Base-by-base conservation (phyloP, 495 filamentous ascomycete genomes). In the Aspergillus campestris region DNA sequence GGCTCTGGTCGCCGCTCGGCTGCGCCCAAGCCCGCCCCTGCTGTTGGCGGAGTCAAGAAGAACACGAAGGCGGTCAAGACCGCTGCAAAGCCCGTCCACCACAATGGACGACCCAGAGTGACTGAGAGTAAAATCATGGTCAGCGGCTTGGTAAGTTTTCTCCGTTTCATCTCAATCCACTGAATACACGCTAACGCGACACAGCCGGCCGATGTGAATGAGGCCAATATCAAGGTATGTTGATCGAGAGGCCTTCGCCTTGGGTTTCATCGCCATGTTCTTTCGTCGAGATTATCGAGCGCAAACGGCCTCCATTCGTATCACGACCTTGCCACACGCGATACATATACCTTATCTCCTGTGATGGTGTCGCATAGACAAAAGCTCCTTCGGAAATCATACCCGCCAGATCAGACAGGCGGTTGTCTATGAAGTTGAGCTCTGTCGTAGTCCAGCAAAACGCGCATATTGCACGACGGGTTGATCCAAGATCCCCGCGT, bases 151-250 rank as follows among this genome's bases (percentile, higher is more conserved):
- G 91, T 95, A 82, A 73, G 89, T 70, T 50, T n/a, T 50, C 12
- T 30, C 28, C 18, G 4, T 29, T 1, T 13, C 10, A 28, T 8
- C 6, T 13, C 28, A 31, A 47, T 33, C 18, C n/a, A n/a, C n/a
- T 30, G 37, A 41, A 28, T 40, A 18, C 24, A 42, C 38, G 46
- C 81, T 89, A 77, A 88, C 65, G 1, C 43, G 43, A 11, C 34
- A 11, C 52, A 97, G 89, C 92, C 92, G 61, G 75, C 78, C 71
- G 92, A 98, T 83, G 88, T 98, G 66, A 84, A 78, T 72, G 92
- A 96, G 74, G 70, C 61, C 66, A 86, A 88, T 81, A 89, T 98
- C 74, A 96, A 97, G 94, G 92, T 98, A 98, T 89, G 92, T 97
- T 87, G 81, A 84, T 69, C 63, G 65, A 74, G 62, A 77, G 75